phyloP scores from a whole-genome alignment of 2,329 filamentous ascomycete genomes.

The Biscogniauxia mediterranea region DNA sequence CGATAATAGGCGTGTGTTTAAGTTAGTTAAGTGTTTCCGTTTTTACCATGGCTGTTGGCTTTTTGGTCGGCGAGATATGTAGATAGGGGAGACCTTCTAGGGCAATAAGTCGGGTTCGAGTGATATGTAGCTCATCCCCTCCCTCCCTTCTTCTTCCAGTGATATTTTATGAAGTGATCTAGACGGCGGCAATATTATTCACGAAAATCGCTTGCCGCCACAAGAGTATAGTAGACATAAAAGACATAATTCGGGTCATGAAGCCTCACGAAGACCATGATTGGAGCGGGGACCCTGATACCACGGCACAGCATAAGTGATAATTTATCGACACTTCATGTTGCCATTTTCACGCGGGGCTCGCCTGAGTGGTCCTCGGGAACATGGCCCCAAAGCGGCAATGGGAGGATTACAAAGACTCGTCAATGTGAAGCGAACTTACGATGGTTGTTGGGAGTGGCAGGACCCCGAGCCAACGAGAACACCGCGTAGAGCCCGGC shows the following conservation, averaged over 20 bases:
- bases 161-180: background rate
- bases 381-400: background rate
- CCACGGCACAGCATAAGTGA: background rate
- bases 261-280: background rate
- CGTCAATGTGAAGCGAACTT: too few species aligned
- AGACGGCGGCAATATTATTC: background rate
- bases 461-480: background rate
- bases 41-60: background rate
- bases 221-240: background rate
- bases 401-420: background rate
- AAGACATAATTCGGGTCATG: background rate
- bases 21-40: background rate
- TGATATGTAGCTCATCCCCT: background rate
- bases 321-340: background rate
- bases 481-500: background rate
- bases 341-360: background rate
- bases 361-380: background rate
- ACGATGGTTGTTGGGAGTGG: too few species aligned
- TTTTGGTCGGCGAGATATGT: background rate
- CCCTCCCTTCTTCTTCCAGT: background rate
- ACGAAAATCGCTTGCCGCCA: background rate
- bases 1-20: background rate
- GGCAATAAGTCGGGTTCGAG: background rate
- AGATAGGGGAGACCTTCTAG: background rate
- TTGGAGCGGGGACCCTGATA: background rate